Evolutionary conservation across 768 basidiomycete genomes (phyloP), one percentile per base, ranked within the genome.

Genomic region (Termitomyces sp.): DNA sequence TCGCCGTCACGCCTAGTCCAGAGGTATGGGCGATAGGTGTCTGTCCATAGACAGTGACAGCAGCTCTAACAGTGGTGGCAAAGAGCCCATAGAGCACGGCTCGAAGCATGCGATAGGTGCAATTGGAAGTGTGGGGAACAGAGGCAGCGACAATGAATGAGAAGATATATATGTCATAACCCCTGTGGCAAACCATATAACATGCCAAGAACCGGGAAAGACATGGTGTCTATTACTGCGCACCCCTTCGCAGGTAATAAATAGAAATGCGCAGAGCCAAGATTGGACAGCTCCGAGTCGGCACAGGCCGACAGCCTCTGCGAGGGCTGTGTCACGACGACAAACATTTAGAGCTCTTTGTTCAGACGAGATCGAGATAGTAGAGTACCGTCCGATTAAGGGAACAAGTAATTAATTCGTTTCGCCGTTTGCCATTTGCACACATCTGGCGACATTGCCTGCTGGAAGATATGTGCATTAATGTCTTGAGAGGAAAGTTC

Each of bases 31-130:
- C 64, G 9, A 70, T 59, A 40, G 70, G 71, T 45, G 66, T 61
- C 49, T 74, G 72, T 20, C 70, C 68, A 47, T 74, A 73, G 4
- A 74, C 62, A 0, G 73, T 74, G 28, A 74, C 65, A 6, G 62
- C 26, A 20, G 52, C 65, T 10, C 46, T 56, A 16, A 47, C 62
- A 44, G 55, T 46, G 52, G 54, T 44, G 38, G 58, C 51, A 13
- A 59, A 28, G 36, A 63, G 51, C 26, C 53, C 55, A 44, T 20
- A 58, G 45, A 63, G 52, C 32, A 53, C 41, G 11, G 52, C 44
- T 9, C 51, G 44, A 53, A 58, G 40, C 65, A 63, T 60, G 20
- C 35, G 43, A 18, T 57, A 54, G 35, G 45, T 9, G 9, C 49
- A 33, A 36, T 41, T 33, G 24, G 14, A 54, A 20, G n/a, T 28